These are phyloP conservation scores for Cryomyces minteri DNA, from an alignment of 495 filamentous ascomycete genomes.

Conservation along the genomic window DNA sequence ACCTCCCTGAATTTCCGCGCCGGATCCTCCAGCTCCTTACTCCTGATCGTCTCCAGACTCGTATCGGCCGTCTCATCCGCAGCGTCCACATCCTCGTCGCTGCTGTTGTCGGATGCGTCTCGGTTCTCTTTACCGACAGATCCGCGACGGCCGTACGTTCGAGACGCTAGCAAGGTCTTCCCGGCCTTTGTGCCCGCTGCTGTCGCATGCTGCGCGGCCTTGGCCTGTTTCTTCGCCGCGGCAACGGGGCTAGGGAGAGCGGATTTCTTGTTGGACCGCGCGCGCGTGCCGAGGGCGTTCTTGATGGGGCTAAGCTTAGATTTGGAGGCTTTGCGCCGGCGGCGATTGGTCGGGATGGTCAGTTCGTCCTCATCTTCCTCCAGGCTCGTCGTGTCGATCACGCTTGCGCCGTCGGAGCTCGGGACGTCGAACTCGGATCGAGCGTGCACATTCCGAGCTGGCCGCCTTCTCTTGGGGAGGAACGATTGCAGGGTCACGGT, in stretches of 20 bases:
- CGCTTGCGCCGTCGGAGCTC: neutral
- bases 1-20: conserved; percentile 45
- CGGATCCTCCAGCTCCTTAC: conserved; percentile 21
- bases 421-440: conserved; percentile 8
- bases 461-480: conserved; percentile 14
- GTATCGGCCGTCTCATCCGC: conserved; percentile 16
- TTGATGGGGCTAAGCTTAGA: too few species aligned
- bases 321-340: too few species aligned
- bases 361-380: neutral
- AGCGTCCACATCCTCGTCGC: neutral
- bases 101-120: conserved; percentile 2
- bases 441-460: neutral
- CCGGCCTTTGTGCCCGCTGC: neutral
- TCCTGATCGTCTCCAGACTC: conserved; percentile 11
- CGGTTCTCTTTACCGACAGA: conserved; percentile 25
- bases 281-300: too few species aligned
- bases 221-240: neutral
- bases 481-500: conserved; percentile 13
- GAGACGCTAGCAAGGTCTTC: neutral
- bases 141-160: conserved; percentile 12
- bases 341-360: too few species aligned
- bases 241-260: too few species aligned
- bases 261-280: too few species aligned
- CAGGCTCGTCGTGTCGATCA: neutral
- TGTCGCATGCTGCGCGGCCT: neutral